phyloP scores from a whole-genome alignment of 768 basidiomycete species.

The Crassisporium funariophilum region DNA sequence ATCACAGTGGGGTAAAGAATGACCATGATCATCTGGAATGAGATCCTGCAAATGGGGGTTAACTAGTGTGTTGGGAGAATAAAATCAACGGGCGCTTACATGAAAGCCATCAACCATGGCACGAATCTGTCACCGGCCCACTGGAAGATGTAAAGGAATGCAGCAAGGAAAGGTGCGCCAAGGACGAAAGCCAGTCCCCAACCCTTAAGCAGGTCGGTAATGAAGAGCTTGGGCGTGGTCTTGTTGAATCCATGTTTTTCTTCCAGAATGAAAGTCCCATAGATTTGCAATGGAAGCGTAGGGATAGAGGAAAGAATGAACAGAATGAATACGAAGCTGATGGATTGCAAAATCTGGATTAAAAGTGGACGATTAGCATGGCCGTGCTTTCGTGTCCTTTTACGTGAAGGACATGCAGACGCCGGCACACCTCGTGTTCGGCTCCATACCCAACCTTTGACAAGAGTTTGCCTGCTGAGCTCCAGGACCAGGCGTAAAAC shows the following conservation, averaged over 20 bases:
- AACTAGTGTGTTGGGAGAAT: neutral
- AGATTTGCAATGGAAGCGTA: slow-evolving; percentile 73
- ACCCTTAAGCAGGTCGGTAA: slow-evolving; percentile 79
- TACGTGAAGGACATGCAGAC: slow-evolving; percentile 2
- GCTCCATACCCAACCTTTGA: slow-evolving; percentile 63
- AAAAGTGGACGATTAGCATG: too few relatives aligned
- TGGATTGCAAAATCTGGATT: slow-evolving; percentile 90
- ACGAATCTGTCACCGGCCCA: slow-evolving; percentile 95
- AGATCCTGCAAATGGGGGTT: slow-evolving; percentile 56
- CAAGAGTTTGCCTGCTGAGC: slow-evolving; percentile 50
- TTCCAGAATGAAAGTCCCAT: slow-evolving; percentile 92
- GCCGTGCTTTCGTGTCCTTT: too few relatives aligned
- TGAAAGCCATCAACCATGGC: slow-evolving; percentile 90
- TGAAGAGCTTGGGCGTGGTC: slow-evolving; percentile 74
- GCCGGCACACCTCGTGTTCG: slow-evolving; percentile 69
- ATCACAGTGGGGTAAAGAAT: slow-evolving; percentile 84
- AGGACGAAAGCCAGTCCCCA: slow-evolving; percentile 72
- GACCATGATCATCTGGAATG: slow-evolving; percentile 84
- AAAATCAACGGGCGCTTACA: slow-evolving; percentile 52
- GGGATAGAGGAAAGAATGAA: slow-evolving; percentile 68
- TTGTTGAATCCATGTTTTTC: slow-evolving; percentile 98
- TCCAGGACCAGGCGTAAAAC: slow-evolving; percentile 85
- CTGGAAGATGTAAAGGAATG: slow-evolving; percentile 85
- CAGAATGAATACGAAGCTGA: slow-evolving; percentile 72
- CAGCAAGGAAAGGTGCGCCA: slow-evolving; percentile 84